A percentile compares a stretch with the other conserved stretches of the same genome.
Evolutionary conservation across 192 early-diverging fungal species (phyloP).

Genomic region (Backusella tarrabulga): DNA sequence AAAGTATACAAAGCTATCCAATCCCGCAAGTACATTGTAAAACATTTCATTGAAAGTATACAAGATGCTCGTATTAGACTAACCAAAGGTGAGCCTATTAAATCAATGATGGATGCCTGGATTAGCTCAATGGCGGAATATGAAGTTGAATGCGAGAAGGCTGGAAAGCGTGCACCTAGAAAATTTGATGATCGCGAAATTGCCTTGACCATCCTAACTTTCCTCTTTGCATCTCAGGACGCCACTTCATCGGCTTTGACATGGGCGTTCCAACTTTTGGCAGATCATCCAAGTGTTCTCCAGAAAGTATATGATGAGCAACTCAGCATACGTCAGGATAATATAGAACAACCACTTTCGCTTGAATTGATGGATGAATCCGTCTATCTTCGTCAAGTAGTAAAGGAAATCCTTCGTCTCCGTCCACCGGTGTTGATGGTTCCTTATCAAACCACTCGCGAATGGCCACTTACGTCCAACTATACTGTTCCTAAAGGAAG

Average conservation of each 20-base stretch:
- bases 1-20: slow-evolving; percentile 44
- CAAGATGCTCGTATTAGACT: slow-evolving; percentile 34
- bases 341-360: slow-evolving; percentile 10
- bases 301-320: slow-evolving; percentile 37
- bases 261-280: slow-evolving; percentile 45
- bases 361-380: slow-evolving; percentile 35
- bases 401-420: slow-evolving; percentile 37
- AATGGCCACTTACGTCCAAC: slow-evolving; percentile 28
- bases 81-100: slow-evolving; percentile 21
- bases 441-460: slow-evolving; percentile 35
- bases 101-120: slow-evolving; percentile 44
- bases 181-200: slow-evolving; percentile 41
- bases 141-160: slow-evolving; percentile 21
- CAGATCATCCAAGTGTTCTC: slow-evolving; percentile 42
- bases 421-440: slow-evolving; percentile 44
- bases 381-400: slow-evolving; percentile 37
- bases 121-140: slow-evolving; percentile 31
- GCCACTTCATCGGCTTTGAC: slow-evolving; percentile 45
- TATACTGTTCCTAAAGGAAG: slow-evolving; percentile 39
- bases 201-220: slow-evolving; percentile 43
- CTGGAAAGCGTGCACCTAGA: slow-evolving; percentile 17
- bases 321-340: slow-evolving; percentile 17
- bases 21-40: slow-evolving; percentile 43
- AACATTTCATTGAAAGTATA: slow-evolving; percentile 38
- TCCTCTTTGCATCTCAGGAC: slow-evolving; percentile 46